Percentiles rank a stretch among this genome's conserved stretches.
Conservation (phyloP, 2,329 filamentous ascomycete species). For the Exutisphaerella laricina region DNA sequence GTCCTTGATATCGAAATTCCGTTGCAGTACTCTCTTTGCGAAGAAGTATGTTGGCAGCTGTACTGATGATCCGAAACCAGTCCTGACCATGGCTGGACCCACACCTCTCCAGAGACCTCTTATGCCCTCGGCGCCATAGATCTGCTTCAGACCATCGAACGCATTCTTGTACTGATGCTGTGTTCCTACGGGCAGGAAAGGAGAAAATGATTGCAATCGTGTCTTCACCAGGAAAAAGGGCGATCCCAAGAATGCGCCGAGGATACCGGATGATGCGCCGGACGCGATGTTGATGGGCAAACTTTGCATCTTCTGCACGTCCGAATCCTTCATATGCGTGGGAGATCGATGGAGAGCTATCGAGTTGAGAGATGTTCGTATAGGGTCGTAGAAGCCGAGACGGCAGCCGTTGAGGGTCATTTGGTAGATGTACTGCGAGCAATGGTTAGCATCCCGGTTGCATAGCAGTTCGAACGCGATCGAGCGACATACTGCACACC, state of each 20-base stretch:
- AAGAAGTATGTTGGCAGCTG: constrained; percentile 98
- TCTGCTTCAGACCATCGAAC: constrained; percentile 72
- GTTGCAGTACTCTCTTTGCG: constrained; percentile 78
- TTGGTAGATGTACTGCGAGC: constrained; percentile 77
- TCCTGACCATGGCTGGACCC: constrained; percentile 88
- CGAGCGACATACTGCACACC: constrained; percentile 60
- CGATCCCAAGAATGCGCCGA: constrained; percentile 87
- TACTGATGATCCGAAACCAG: constrained; percentile 90
- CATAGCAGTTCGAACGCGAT: background rate
- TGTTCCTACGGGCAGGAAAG: constrained; percentile 90
- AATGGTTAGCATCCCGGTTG: background rate
- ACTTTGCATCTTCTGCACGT: constrained; percentile 56
- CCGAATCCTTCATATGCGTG: constrained; percentile 48
- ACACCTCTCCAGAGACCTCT: constrained; percentile 84
- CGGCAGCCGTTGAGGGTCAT: constrained; percentile 94
- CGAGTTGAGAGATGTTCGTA: constrained; percentile 58
- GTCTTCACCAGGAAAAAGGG: constrained; percentile 99
- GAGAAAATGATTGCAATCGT: constrained; percentile 85
- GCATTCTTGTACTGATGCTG: constrained; percentile 90
- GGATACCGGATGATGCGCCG: constrained; percentile 79
- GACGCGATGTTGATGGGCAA: constrained; percentile 90
- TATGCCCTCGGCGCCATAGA: constrained; percentile 71
- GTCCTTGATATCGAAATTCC: constrained; percentile 82
- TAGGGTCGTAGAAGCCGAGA: constrained; percentile 93
- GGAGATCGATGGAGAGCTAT: constrained; percentile 58